Evolutionary conservation across 306 rosid genomes (phyloP).

Genomic region (Amphicarpaea edgeworthii): DNA sequence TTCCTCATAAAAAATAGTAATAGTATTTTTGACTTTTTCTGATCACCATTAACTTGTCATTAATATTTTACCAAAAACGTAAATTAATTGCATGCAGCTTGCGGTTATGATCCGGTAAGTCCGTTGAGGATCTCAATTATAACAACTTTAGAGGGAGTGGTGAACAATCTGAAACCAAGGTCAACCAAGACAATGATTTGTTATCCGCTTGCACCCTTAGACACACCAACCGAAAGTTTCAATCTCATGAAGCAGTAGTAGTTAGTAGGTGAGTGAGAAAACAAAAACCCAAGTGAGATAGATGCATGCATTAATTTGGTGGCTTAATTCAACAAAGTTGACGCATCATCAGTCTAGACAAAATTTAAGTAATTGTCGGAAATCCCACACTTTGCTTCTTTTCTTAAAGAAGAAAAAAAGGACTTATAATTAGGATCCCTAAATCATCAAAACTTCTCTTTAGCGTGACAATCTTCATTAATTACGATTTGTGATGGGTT

Average conservation of each 20-base stretch:
- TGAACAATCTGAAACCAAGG: constrained; percentile 26
- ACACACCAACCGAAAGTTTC: constrained; percentile 28
- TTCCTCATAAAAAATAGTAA: too few species aligned
- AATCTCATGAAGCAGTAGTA: not conserved
- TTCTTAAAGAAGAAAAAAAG: constrained; percentile 26
- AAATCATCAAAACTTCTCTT: constrained; percentile 38
- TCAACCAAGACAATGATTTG: constrained; percentile 44
- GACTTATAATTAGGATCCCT: constrained; percentile 26
- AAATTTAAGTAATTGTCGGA: constrained; percentile 47
- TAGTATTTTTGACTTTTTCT: too few species aligned
- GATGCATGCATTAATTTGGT: constrained; percentile 42
- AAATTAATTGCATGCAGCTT: not conserved
- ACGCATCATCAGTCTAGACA: constrained; percentile 56
- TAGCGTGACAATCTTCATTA: constrained; percentile 45
- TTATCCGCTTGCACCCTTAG: constrained; percentile 30
- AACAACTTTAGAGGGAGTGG: constrained; percentile 36
- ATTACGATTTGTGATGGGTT: constrained; percentile 16
- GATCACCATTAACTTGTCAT: not conserved
- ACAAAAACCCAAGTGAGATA: constrained; percentile 22
- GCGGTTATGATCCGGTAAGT: not conserved
- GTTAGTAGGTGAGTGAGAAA: not conserved
- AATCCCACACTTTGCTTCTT: constrained; percentile 20
- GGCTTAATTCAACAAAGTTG: constrained; percentile 49
- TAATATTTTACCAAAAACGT: not conserved
- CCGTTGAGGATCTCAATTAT: constrained; percentile 7